A percentile compares a stretch with the other conserved stretches of the same genome.
phyloP scores from a whole-genome alignment of 805 yeast species.

The Metschnikowia anglica region DNA sequence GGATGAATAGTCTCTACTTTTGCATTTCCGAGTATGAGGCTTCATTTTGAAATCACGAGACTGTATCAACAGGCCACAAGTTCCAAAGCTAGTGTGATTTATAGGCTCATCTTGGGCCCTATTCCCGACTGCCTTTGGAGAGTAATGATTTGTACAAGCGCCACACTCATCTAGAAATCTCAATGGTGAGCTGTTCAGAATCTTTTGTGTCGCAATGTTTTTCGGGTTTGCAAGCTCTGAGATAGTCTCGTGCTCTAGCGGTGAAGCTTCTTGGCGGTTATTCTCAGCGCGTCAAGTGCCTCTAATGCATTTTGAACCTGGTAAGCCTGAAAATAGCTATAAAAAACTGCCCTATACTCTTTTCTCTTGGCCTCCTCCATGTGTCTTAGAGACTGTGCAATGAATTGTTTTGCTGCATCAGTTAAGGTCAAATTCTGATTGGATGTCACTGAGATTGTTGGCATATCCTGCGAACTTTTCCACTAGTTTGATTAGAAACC shows the following conservation, averaged over 20 bases:
- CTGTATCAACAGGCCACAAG: too few species aligned
- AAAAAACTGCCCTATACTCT: neutral
- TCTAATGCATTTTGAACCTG: neutral
- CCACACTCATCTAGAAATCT: neutral
- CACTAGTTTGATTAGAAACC: slow-evolving; percentile 3
- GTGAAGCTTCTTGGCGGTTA: neutral
- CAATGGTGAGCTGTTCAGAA: neutral
- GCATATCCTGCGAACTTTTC: neutral
- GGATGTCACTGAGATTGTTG: neutral
- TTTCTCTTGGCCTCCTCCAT: neutral
- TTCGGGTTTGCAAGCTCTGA: neutral
- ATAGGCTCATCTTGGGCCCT: too few species aligned
- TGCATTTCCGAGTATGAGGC: neutral
- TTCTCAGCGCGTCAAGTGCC: neutral
- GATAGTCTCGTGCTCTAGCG: neutral
- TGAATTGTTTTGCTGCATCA: neutral
- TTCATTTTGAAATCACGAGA: too few species aligned
- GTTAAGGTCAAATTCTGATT: neutral
- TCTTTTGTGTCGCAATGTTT: neutral
- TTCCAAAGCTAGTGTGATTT: too few species aligned
- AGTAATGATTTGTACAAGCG: neutral
- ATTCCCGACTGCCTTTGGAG: too few species aligned
- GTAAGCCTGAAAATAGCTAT: neutral
- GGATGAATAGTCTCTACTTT: neutral
- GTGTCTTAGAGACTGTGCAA: neutral